Evolutionary conservation across 1,284 basidiomycete species (phyloP).

Genomic region (Apiotrichum veenhuisii): DNA sequence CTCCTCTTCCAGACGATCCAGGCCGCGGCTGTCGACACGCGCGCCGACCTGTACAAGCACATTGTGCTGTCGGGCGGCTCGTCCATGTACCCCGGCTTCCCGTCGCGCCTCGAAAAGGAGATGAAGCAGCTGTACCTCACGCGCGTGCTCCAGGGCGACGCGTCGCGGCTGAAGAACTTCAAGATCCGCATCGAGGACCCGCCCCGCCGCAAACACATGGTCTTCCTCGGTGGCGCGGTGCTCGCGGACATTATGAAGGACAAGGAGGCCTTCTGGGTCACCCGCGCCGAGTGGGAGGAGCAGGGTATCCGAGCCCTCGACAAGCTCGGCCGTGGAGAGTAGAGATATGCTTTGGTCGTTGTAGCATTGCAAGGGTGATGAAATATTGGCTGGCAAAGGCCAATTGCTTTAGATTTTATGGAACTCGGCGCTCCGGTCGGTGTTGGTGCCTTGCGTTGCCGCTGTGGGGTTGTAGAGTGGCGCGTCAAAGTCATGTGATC

Average conservation of each 20-base stretch:
- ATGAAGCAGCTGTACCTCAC: constrained; percentile 98
- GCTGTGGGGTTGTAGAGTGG: too few relatives aligned
- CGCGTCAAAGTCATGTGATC: too few relatives aligned
- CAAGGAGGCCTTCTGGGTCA: constrained; percentile 91
- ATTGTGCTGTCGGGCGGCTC: constrained; percentile 96
- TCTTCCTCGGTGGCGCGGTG: constrained; percentile 95
- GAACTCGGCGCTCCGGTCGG: too few relatives aligned
- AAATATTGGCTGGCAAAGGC: not conserved
- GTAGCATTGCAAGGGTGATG: constrained; percentile 12
- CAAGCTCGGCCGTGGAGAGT: constrained; percentile 60
- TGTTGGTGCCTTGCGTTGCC: too few relatives aligned
- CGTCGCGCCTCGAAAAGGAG: constrained; percentile 95
- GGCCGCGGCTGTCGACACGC: constrained; percentile 81
- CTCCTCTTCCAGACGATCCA: constrained; percentile 97
- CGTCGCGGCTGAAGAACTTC: constrained; percentile 91
- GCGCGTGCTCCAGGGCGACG: constrained; percentile 79
- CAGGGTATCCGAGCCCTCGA: constrained; percentile 75
- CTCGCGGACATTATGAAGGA: constrained; percentile 98
- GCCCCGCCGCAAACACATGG: constrained; percentile 97
- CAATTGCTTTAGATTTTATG: too few relatives aligned
- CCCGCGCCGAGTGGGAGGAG: constrained; percentile 88
- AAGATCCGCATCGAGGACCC: constrained; percentile 99
- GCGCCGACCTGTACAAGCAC: constrained; percentile 93
- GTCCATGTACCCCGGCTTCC: constrained; percentile 98
- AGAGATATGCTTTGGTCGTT: constrained; percentile 11